Percentiles rank a stretch among this genome's conserved stretches.
phyloP scores from a whole-genome alignment of 2,329 filamentous ascomycete genomes.

The Coniochaeta sp. region DNA sequence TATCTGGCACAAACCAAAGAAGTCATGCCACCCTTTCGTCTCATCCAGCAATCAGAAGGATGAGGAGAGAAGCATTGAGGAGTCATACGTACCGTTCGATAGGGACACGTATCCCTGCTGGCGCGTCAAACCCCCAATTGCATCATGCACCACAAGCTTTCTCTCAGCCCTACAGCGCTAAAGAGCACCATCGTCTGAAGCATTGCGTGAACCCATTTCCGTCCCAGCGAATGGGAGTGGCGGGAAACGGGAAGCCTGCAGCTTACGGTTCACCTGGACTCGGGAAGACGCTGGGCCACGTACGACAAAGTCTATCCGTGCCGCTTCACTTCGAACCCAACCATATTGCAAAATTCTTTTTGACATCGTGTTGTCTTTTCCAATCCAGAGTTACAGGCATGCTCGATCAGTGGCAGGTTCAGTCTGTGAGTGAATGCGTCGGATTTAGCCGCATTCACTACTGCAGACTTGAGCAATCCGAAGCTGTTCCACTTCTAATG shows the following conservation, averaged over 20 bases:
- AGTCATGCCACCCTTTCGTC: background rate
- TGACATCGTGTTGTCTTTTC: too few species aligned
- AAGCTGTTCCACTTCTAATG: background rate
- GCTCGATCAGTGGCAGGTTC: too few species aligned
- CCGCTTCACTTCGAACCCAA: background rate
- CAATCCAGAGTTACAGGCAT: too few species aligned
- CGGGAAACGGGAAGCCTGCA: background rate
- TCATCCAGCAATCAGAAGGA: background rate
- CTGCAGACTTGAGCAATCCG: background rate
- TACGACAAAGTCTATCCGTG: background rate
- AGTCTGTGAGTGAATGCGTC: too few species aligned
- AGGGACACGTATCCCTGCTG: background rate
- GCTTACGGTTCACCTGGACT: background rate
- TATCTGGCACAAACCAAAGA: background rate
- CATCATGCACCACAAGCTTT: background rate
- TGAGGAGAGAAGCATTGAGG: background rate
- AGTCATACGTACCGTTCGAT: background rate
- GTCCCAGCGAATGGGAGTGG: background rate
- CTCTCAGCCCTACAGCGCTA: background rate
- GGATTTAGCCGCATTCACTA: background rate
- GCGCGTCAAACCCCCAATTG: slow-evolving; percentile 1
- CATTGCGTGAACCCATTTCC: background rate
- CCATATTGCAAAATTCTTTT: background rate
- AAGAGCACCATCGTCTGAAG: background rate
- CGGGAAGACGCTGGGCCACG: background rate